These are phyloP conservation scores for Blastocystis sp. DNA, from an alignment of 352 stramenopile species.

Conservation along the genomic window DNA sequence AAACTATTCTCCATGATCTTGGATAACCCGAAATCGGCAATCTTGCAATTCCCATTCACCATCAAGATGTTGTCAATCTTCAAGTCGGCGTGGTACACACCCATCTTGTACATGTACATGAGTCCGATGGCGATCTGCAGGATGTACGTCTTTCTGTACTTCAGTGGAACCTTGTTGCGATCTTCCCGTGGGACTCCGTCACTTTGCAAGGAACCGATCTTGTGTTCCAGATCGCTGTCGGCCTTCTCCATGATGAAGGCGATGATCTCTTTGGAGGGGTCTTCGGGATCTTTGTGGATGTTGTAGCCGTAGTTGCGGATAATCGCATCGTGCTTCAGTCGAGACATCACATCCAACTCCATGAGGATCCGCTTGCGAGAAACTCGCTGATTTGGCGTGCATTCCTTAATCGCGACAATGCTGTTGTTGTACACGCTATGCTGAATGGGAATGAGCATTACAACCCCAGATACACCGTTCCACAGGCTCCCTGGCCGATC, in stretches of 20 bases:
- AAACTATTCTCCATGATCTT: not conserved
- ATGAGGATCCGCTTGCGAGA: not conserved
- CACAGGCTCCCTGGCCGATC: not conserved
- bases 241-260: slow-evolving; percentile 10
- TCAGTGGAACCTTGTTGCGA: not conserved
- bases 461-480: slow-evolving; percentile 11
- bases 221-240: not conserved
- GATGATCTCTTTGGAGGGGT: not conserved
- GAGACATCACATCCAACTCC: slow-evolving; percentile 11
- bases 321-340: not conserved
- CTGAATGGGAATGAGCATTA: not conserved
- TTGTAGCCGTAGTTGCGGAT: slow-evolving; percentile 30
- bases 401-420: slow-evolving; percentile 36
- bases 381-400: not conserved
- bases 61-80: slow-evolving; percentile 53
- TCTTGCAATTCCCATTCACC: slow-evolving; percentile 5
- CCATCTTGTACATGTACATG: not conserved
- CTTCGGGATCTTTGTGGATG: not conserved
- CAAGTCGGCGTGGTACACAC: slow-evolving; percentile 21
- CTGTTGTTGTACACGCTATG: slow-evolving; percentile 11
- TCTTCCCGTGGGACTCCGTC: not conserved
- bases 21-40: slow-evolving; percentile 33
- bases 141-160: slow-evolving; percentile 28
- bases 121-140: slow-evolving; percentile 28
- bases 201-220: not conserved